Conservation (phyloP, 768 basidiomycete species). For the Gloeostereum incarnatum region DNA sequence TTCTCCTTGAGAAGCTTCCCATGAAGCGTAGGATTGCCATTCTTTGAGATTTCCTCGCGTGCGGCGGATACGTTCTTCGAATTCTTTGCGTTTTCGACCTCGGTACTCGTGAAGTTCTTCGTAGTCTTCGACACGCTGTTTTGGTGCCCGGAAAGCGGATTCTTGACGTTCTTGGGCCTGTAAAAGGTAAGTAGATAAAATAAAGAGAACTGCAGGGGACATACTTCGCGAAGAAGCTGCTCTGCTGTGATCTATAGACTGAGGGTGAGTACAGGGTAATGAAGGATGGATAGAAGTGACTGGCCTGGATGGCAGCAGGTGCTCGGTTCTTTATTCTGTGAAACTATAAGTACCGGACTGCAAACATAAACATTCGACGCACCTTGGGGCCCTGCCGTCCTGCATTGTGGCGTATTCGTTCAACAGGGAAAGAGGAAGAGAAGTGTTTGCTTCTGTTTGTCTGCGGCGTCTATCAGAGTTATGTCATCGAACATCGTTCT, state of each 20-base stretch:
- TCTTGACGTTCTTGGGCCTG: slow-evolving; percentile 98
- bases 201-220: slow-evolving; percentile 4
- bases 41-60: slow-evolving; percentile 78
- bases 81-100: slow-evolving; percentile 87
- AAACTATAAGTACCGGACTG: slow-evolving; percentile 4
- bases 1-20: slow-evolving; percentile 96
- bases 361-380: slow-evolving; percentile 6
- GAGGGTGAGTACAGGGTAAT: slow-evolving; percentile 7
- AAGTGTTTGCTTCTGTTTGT: no score
- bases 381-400: slow-evolving; percentile 78
- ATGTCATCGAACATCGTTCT: no score
- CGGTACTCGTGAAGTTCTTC: slow-evolving; percentile 90
- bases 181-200: slow-evolving; percentile 3
- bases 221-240: slow-evolving; percentile 90
- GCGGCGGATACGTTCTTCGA: slow-evolving; percentile 79
- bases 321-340: slow-evolving; percentile 93
- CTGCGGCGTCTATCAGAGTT: no score
- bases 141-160: slow-evolving; percentile 82
- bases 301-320: slow-evolving; percentile 84
- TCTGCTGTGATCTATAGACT: slow-evolving; percentile 85
- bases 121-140: slow-evolving; percentile 93
- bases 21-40: slow-evolving; percentile 81
- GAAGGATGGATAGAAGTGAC: slow-evolving; percentile 13
- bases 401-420: slow-evolving; percentile 59
- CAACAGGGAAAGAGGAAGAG: no score